Evolutionary conservation across 208 protist species (phyloP).

Genomic region (Crithidia brevicula): DNA sequence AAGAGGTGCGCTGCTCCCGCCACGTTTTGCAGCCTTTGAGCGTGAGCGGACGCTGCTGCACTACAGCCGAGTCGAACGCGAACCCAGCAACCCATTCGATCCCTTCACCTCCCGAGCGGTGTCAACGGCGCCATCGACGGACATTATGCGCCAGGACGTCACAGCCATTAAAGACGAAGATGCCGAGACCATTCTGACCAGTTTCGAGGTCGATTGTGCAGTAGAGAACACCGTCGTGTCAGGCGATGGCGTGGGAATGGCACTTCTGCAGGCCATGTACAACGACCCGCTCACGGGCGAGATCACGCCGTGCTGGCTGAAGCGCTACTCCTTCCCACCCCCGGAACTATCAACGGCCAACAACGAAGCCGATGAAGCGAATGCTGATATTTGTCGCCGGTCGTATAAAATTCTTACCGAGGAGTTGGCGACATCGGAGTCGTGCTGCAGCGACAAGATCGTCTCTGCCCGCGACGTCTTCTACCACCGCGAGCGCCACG

Average conservation of each 20-base stretch:
- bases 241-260: slow-evolving; percentile 27
- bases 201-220: slow-evolving; percentile 27
- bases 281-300: slow-evolving; percentile 57
- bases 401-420: slow-evolving; percentile 43
- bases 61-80: slow-evolving; percentile 62
- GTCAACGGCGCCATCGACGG: slow-evolving; percentile 6
- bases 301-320: slow-evolving; percentile 68
- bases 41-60: slow-evolving; percentile 64
- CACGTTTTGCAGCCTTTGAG: slow-evolving; percentile 61
- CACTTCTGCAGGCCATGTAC: slow-evolving; percentile 56
- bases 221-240: slow-evolving; percentile 25
- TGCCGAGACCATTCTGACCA: slow-evolving; percentile 24
- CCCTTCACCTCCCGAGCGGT: slow-evolving; percentile 21
- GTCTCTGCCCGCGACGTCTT: slow-evolving; percentile 62
- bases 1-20: no score
- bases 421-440: slow-evolving; percentile 44
- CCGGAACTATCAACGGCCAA: neutral
- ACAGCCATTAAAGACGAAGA: neutral
- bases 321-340: slow-evolving; percentile 57
- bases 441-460: slow-evolving; percentile 46
- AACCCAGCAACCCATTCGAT: slow-evolving; percentile 57
- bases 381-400: neutral
- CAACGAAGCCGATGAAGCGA: neutral
- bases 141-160: slow-evolving; percentile 10
- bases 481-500: slow-evolving; percentile 45